phyloP scores from a whole-genome alignment of 768 basidiomycete genomes.

The Termitomyces sp. region DNA sequence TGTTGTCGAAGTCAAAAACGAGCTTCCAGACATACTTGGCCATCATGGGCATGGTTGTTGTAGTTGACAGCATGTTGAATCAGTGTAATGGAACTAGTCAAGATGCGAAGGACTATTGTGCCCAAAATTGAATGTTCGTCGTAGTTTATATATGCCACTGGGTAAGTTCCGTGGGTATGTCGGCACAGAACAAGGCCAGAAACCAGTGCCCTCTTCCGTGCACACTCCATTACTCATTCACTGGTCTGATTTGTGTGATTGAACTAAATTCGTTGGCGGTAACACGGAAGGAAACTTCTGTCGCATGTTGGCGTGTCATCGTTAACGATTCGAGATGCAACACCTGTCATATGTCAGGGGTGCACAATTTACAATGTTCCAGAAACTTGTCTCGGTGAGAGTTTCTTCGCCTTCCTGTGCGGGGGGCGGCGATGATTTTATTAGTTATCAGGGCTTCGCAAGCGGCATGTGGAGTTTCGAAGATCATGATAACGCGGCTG shows the following conservation, averaged over 20 bases:
- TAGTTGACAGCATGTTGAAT: neutral
- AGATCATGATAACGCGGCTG: neutral
- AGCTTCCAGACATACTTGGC: neutral
- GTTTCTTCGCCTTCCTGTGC: neutral
- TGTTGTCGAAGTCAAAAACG: neutral
- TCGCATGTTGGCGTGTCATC: neutral
- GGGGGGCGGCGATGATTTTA: neutral
- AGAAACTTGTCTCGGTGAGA: neutral
- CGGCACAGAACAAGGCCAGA: neutral
- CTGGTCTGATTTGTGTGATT: neutral
- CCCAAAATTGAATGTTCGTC: neutral
- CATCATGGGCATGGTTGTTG: neutral
- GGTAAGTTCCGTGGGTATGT: neutral
- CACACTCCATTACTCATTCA: neutral
- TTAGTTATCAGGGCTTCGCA: neutral
- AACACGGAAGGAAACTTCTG: neutral
- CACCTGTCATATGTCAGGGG: neutral
- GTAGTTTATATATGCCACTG: neutral
- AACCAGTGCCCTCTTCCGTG: neutral
- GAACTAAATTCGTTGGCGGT: neutral
- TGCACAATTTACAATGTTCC: neutral
- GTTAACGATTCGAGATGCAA: neutral
- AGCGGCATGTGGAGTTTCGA: neutral
- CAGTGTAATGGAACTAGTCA: neutral
- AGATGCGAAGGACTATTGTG: neutral